Base-by-base conservation (phyloP, 2,329 filamentous ascomycete genomes). In the Coniella vitis region DNA sequence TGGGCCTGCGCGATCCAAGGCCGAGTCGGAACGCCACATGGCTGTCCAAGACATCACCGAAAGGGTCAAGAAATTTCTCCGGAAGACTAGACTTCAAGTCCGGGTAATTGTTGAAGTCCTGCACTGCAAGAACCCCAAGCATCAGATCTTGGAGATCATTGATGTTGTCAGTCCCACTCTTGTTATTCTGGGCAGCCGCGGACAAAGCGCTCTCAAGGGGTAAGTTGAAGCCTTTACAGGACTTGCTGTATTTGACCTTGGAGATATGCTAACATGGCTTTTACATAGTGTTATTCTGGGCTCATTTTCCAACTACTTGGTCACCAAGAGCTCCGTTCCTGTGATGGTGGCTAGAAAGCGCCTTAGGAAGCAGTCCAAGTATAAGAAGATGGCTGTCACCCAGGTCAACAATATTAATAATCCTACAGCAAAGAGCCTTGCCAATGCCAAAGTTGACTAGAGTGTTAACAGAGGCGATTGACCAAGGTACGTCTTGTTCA, bases 261-360 rank as follows among this genome's bases (percentile, higher is more conserved):
- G 14, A 42, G 9, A 7, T 4, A 29, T 37, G 51, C 65, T 70
- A 62, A 73, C 63, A n/a, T 40, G 17, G 32, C 14, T 21, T 5
- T 31, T 17, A 7, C 31, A 41, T 58, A 94, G 90, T 62, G 91
- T 96, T 19, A 84, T 98, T 53, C 77, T 98, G 25, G 93, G 93
- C 21, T 96, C 90, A 0, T 97, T 98, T 67, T 95, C 88, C 53
- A 97, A 97, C 64, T 98, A 98, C 62, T 76, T 98, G 7, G 90
- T 98, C 29, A 95, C 90, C 34, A 97, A 97, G 70, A 95, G 89
- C 55, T 95, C 88, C 2, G 90, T 95, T 14, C 93, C 93, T 0
- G 93, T 98, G 52, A 98, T 98, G 93, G 93, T 97, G 32, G 93
- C 93, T 7, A 77, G 93, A 51, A 96, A 95, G 72, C 85, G 87